Evolutionary conservation across 441 rosid species (phyloP), one percentile per base, ranked within the genome.

Genomic region (Croton setiger): DNA sequence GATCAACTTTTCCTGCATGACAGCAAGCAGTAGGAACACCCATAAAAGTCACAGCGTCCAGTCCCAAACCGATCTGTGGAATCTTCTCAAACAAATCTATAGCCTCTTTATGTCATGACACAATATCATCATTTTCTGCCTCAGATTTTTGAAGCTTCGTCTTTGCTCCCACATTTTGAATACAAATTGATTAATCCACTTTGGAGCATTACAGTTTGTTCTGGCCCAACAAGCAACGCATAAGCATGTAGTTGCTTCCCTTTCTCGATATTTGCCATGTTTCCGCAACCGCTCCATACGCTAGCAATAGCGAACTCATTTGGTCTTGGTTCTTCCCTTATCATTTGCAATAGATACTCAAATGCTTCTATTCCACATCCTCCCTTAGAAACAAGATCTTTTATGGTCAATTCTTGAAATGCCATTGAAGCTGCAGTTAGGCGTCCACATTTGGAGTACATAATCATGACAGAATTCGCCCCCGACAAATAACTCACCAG

Each of bases 101-200:
- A 44, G 93, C 97, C 76, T 91, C 89, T 87, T 55, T 97, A 89
- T 10, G 97, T 91, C 90, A 81, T 31, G 98, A 84, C 65, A 93
- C 82, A 37, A 91, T 77, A 74, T 91, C 86, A 67, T 73, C 64
- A 56, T 55, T 73, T 45, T 79, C 78, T 44, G 81, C 86, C 78
- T 82, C 95, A 87, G 64, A 93, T 75, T 76, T 75, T 82, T 52
- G 87, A 80, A 67, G 97, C 97, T 79, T 89, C 95, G 56, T 63
- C 64, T 64, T 88, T 78, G 69, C 85, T 82, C 76, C 98, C 98
- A 13, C 97, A 94, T 81, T 94, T 94, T n/a, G 90, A 85, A 70
- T 94, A 92, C 99, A 92, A 90, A 72, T 84, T 92, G 59, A 94
- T 86, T 69, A 94, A 78, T 61, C 94, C 81, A 82, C 99, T 88